A percentile compares a stretch with the other conserved stretches of the same genome.
These are phyloP conservation scores for Dendrocalamus latiflorus DNA, from an alignment of 202 grass and related monocot species.

Conservation along the genomic window DNA sequence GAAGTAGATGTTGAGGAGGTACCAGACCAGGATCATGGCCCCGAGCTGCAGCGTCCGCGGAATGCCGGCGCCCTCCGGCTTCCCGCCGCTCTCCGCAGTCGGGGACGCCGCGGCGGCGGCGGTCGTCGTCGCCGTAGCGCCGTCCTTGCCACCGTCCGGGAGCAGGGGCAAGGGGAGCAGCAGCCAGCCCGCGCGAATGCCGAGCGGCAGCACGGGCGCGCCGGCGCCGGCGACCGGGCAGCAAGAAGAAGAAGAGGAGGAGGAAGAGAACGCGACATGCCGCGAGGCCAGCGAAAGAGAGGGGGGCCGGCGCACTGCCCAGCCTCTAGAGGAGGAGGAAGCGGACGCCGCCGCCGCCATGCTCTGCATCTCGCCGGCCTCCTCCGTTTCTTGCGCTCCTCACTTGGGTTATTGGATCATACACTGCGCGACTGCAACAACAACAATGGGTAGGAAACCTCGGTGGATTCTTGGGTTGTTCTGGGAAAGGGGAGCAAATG, in stretches of 20 bases:
- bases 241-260: background rate
- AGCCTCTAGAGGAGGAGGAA: background rate
- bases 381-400: background rate
- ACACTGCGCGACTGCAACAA: background rate
- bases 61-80: slow-evolving; percentile 5
- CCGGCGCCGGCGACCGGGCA: background rate
- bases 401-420: background rate
- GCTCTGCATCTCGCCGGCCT: slow-evolving; percentile 26
- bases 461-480: background rate
- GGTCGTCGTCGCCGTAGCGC: background rate
- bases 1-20: slow-evolving; percentile 86
- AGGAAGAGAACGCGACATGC: background rate
- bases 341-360: slow-evolving; percentile 6
- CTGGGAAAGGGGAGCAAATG: background rate
- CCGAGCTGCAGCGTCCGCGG: slow-evolving; percentile 34
- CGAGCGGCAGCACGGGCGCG: slow-evolving; percentile 11
- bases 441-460: background rate
- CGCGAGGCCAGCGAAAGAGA: background rate
- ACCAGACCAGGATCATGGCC: slow-evolving; percentile 67
- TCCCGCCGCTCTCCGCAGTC: background rate
- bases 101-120: slow-evolving; percentile 1
- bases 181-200: background rate
- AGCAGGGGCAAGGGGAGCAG: slow-evolving; percentile 18
- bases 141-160: background rate
- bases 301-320: background rate